Base-by-base conservation (phyloP, 495 filamentous ascomycete species). In the Filosporella fistucella region DNA sequence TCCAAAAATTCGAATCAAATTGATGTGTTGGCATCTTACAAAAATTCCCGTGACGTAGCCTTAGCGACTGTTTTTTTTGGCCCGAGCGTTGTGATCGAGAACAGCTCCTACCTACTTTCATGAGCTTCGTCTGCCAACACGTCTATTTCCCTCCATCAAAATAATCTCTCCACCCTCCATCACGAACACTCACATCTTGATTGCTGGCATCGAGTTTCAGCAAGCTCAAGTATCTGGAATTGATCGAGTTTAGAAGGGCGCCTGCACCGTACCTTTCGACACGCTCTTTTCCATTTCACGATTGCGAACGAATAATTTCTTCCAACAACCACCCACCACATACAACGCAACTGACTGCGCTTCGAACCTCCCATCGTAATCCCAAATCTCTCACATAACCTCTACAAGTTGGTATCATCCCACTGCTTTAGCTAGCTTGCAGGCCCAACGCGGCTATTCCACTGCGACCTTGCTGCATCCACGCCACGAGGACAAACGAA, bases 181-280 rank as follows among this genome's bases (percentile, higher is more conserved):
- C 32, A 36, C 18, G 33, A 29, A 21, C 39, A 21, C 39, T 17
- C 18, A 13, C 4, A 13, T 17, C 4, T 35, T 35, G 51, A 48
- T 34, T 45, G 16, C 51, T 52, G 47, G 48, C 22, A 34, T 26
- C 7, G 13, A 33, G 22, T 34, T 40, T 42, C 24, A 55, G 51
- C 43, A 51, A 37, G 14, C 23, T 23, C 17, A 42, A 53, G 18
- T 24, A 45, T 18, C 30, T 39, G 16, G 17, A 17, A 47, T 32
- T 42, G 41, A 50, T 35, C 33, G 52, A 55, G 47, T 51, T 41
- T 45, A 28, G 48, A 55, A 44, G 40, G 43, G 52, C 56, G 56
- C 56, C 56, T 59, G 56, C 56, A 59, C 56, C 56, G 56, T 53
- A 50, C 56, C 51, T 49, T 47, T 55, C 49, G 39, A 59, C 49